Evolutionary conservation across 2,329 filamentous ascomycete species (phyloP), one percentile per base, ranked within the genome.

Genomic region (Nannizzia gypsea): DNA sequence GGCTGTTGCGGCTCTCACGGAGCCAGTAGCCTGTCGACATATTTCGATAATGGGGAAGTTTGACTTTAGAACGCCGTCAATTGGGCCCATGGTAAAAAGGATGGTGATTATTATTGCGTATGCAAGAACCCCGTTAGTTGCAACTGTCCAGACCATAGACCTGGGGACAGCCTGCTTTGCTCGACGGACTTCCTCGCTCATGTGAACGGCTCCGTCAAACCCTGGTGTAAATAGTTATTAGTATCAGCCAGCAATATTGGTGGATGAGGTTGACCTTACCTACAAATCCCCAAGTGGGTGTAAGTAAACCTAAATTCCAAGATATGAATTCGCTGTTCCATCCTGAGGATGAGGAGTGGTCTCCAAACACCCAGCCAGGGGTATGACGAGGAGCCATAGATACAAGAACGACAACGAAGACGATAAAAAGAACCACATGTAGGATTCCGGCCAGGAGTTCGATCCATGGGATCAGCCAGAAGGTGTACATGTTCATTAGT

Each of bases 191-290:
- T 77, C 75, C 63, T 77, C 74, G 24, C 74, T 75, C 73, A 79
- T 77, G 60, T 80, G 78, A 0, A 80, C 70, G 11, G 75, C 74
- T 8, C 76, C 73, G 52, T 80, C 78, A 56, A 77, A 77, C 9
- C 77, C 77, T 74, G 1, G 26, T 26, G 11, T 8, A 28, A 8
- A 15, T 0, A 28, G 63, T 9, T 59, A 54, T 50, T 48, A 42
- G n/a, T 31, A 44, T 44, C 31, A 11, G 8, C 13, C 11, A 15
- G 13, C 2, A 26, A 24, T 52, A 8, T 24, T 54, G 20, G 8
- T 6, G 15, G 48, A 52, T 52, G 24, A 17, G 40, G 54, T 38
- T 34, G n/a, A 28, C 59, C 67, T 57, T 54, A 70, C 68, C 68
- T 55, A 68, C 66, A 44, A 72, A 71, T 0, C 67, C 66, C 65